These are phyloP conservation scores for Arctium lappa DNA, from an alignment of 129 eudicot genomes.

Conservation along the genomic window DNA sequence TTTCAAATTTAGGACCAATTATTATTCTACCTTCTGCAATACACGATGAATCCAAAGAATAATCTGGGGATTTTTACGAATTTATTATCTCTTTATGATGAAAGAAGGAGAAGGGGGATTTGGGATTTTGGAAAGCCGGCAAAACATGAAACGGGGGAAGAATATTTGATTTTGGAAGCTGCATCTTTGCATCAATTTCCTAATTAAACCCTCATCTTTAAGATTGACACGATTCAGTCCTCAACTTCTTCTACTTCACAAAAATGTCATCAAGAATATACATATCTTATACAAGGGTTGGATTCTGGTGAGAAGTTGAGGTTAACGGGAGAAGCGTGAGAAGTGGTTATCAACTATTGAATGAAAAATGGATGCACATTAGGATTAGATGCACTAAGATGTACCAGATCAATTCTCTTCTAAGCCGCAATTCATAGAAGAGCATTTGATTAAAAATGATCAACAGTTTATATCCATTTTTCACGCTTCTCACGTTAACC, in stretches of 20 bases:
- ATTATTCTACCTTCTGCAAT: background rate
- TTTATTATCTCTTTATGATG: background rate
- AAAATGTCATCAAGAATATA: background rate
- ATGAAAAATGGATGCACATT: no score
- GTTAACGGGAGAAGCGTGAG: no score
- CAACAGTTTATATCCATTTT: no score
- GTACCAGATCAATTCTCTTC: no score
- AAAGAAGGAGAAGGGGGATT: constrained; percentile 12
- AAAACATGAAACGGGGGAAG: constrained; percentile 18
- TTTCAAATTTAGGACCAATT: background rate
- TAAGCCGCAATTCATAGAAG: no score
- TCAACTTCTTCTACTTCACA: background rate
- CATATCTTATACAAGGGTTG: no score
- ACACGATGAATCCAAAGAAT: background rate
- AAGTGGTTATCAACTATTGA: no score
- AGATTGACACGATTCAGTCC: constrained; percentile 2
- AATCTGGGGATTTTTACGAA: background rate
- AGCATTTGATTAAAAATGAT: no score
- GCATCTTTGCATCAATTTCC: background rate
- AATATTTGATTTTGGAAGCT: constrained; percentile 24
- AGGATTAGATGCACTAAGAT: no score
- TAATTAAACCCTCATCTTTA: background rate
- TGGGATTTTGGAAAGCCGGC: constrained; percentile 28
- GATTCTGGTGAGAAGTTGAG: no score
- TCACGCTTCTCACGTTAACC: no score